Percentiles rank a stretch among this genome's conserved stretches.
These are phyloP conservation scores for Pythium rhizo-oryzae DNA, from an alignment of 352 stramenopile genomes.

Conservation along the genomic window DNA sequence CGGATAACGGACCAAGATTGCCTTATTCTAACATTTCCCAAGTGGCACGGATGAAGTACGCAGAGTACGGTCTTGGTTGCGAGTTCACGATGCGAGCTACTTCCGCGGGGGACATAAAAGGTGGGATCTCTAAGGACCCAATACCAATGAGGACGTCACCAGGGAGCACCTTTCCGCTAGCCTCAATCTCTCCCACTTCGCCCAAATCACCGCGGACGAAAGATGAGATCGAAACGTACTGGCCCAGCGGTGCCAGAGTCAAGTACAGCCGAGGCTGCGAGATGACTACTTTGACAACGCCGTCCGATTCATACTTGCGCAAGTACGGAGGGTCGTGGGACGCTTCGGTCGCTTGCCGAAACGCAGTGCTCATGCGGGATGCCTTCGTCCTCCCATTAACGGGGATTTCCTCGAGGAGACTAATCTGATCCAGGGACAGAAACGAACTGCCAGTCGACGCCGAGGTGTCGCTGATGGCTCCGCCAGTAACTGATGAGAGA, in stretches of 20 bases:
- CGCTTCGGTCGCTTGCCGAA: background rate
- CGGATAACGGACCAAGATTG: too few relatives aligned
- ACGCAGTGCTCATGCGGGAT: background rate
- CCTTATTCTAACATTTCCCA: constrained; percentile 56
- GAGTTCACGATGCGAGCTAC: constrained; percentile 51
- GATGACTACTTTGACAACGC: constrained; percentile 42
- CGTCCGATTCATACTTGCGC: constrained; percentile 19
- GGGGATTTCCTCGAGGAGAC: constrained; percentile 7
- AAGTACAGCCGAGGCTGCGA: constrained; percentile 48
- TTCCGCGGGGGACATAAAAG: constrained; percentile 38
- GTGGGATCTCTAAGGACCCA: constrained; percentile 34
- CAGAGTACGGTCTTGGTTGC: constrained; percentile 43
- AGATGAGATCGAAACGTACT: constrained; percentile 57
- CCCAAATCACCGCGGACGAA: constrained; percentile 58
- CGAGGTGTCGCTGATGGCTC: background rate
- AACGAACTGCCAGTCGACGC: constrained; percentile 16
- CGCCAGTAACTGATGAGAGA: background rate
- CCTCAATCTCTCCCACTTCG: constrained; percentile 62
- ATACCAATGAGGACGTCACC: constrained; percentile 70
- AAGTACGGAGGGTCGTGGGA: constrained; percentile 16
- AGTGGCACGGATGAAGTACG: constrained; percentile 65
- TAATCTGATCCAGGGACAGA: constrained; percentile 13
- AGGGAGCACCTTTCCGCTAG: constrained; percentile 64
- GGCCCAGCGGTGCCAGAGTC: constrained; percentile 55
- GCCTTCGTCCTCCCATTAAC: background rate